A percentile compares a stretch with the other conserved stretches of the same genome.
Conservation (phyloP, 1,139 yeast species). For the Candida glucosophila region DNA sequence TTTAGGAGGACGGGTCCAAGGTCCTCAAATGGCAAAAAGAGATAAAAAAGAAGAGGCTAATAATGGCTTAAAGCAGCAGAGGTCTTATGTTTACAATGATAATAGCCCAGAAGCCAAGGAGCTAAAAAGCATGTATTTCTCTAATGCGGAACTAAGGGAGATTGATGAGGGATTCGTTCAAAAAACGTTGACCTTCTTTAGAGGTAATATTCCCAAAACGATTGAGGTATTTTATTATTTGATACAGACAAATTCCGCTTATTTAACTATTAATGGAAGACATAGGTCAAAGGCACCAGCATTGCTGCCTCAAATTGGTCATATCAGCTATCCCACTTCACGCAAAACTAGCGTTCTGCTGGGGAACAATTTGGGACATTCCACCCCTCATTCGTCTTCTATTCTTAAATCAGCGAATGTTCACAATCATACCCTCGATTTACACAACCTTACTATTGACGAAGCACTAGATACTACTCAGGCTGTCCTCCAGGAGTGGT, state of each 20-base stretch:
- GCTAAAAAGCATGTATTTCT: slow-evolving; percentile 10
- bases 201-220: slow-evolving; percentile 29
- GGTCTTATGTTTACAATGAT: slow-evolving; percentile 7
- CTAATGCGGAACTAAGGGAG: slow-evolving; percentile 14
- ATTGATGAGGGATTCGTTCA: slow-evolving; percentile 24
- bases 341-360: too few species aligned
- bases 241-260: slow-evolving; percentile 7
- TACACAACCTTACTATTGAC: slow-evolving; percentile 40
- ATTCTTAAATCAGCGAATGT: too few species aligned
- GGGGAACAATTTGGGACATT: too few species aligned
- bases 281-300: too few species aligned
- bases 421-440: too few species aligned
- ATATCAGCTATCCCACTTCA: too few species aligned
- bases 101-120: slow-evolving; percentile 11
- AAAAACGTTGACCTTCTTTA: slow-evolving; percentile 27
- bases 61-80: too few species aligned
- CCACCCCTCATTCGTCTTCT: too few species aligned
- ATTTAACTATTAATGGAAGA: not conserved
- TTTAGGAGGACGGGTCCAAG: slow-evolving; percentile 19
- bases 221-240: slow-evolving; percentile 18
- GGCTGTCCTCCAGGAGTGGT: slow-evolving; percentile 39
- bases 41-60: too few species aligned
- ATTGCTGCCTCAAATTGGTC: too few species aligned
- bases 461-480: slow-evolving; percentile 32
- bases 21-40: too few species aligned